Evolutionary conservation across 2,329 filamentous ascomycete genomes (phyloP).

Genomic region (Aspergillus sclerotialis): DNA sequence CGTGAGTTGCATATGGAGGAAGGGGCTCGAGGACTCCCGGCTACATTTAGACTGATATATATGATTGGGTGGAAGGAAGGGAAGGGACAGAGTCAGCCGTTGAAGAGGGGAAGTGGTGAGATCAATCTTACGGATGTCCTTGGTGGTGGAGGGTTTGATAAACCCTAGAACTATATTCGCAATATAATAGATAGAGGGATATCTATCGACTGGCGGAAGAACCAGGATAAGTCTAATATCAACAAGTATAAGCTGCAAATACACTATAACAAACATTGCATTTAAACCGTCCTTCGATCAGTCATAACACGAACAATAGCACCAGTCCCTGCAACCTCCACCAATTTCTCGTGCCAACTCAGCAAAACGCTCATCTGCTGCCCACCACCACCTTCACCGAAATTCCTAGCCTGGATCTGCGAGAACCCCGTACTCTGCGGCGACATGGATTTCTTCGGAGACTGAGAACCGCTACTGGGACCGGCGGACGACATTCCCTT

Average conservation of each 20-base stretch:
- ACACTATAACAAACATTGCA: too few species aligned
- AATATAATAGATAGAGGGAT: slow-evolving; percentile 1
- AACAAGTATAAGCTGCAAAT: not conserved
- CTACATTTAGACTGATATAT: slow-evolving; percentile 91
- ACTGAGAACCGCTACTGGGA: slow-evolving; percentile 35
- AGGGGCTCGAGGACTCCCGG: slow-evolving; percentile 60
- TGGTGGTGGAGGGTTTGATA: slow-evolving; percentile 37
- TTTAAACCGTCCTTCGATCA: slow-evolving; percentile 79
- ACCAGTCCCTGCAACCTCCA: slow-evolving; percentile 85
- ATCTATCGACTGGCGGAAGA: slow-evolving; percentile 11
- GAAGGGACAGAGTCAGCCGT: slow-evolving; percentile 67
- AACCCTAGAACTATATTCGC: slow-evolving; percentile 8
- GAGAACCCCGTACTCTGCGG: slow-evolving; percentile 85
- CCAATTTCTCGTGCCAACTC: slow-evolving; percentile 98
- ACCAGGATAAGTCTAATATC: slow-evolving; percentile 9
- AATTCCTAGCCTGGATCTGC: slow-evolving; percentile 58
- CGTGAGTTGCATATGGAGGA: slow-evolving; percentile 76
- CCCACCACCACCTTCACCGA: slow-evolving; percentile 63
- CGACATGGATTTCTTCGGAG: slow-evolving; percentile 49
- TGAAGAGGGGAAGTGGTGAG: slow-evolving; percentile 76
- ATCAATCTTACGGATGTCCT: slow-evolving; percentile 82
- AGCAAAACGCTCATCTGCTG: slow-evolving; percentile 93
- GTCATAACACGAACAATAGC: slow-evolving; percentile 95
- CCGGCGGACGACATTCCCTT: slow-evolving; percentile 68
- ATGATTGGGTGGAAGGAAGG: slow-evolving; percentile 99